phyloP scores from a whole-genome alignment of 768 basidiomycete species.

The Tulasnella sp. region DNA sequence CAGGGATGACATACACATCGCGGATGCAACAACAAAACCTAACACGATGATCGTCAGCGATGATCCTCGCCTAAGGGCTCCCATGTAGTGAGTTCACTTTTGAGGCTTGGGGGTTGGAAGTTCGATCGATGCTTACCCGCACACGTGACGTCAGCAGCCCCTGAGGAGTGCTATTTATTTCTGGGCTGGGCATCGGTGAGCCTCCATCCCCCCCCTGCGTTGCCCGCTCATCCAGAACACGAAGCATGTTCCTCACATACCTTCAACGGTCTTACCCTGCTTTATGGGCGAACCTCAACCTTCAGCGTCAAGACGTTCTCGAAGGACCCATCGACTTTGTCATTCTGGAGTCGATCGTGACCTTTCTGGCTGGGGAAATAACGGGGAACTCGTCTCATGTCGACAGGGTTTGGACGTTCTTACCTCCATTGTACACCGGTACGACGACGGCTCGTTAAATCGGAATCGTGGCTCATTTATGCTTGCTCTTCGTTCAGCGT shows the following conservation, averaged over 20 bases:
- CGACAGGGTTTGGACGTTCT: constrained; percentile 76
- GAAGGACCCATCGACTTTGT: constrained; percentile 32
- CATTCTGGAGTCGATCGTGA: constrained; percentile 37
- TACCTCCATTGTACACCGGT: constrained; percentile 72
- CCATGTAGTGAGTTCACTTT: neutral
- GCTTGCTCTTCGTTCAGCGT: constrained; percentile 46
- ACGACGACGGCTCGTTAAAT: neutral
- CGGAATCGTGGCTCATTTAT: neutral
- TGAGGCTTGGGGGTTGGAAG: neutral
- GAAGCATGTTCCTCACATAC: constrained; percentile 27
- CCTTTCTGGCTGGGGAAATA: constrained; percentile 64
- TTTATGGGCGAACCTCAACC: neutral
- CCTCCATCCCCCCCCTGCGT: neutral
- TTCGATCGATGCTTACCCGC: constrained; percentile 12
- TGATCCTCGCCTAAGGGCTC: neutral
- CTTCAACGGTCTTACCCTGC: neutral
- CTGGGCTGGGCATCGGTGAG: neutral
- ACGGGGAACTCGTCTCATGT: constrained; percentile 86
- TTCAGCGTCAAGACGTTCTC: constrained; percentile 23
- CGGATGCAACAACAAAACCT: too few species aligned
- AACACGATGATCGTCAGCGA: neutral
- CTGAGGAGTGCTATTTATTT: neutral
- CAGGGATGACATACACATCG: too few species aligned
- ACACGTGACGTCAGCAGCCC: constrained; percentile 16
- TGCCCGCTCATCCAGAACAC: neutral